These are phyloP conservation scores for Chrysoporthe deuterocubensis DNA, from an alignment of 2,329 filamentous ascomycete genomes.

Conservation along the genomic window DNA sequence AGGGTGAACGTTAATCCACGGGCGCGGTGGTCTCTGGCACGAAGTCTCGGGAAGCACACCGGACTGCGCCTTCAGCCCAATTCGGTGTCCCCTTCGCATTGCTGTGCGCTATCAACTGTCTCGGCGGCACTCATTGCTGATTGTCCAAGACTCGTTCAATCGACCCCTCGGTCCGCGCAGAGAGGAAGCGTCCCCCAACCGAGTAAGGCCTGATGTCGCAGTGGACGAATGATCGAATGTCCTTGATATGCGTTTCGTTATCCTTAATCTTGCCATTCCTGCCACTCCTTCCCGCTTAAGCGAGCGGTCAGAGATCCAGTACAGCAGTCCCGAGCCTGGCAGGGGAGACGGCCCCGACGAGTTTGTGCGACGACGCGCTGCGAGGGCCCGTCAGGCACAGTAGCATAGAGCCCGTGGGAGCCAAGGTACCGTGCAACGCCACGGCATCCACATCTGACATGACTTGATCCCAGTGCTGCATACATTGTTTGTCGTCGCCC, in stretches of 20 bases:
- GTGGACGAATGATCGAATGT: background rate
- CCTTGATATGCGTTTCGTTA: background rate
- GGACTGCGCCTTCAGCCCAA: slow-evolving; percentile 1
- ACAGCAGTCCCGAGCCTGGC: background rate
- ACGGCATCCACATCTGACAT: background rate
- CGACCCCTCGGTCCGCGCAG: background rate
- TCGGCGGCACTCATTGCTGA: slow-evolving; percentile 1
- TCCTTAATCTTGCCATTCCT: background rate
- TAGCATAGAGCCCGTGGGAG: background rate
- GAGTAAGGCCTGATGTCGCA: background rate
- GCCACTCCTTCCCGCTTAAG: background rate
- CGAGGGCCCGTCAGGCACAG: background rate
- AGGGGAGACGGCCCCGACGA: background rate
- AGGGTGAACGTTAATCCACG: background rate
- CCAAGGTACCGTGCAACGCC: background rate
- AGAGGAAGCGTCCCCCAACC: background rate
- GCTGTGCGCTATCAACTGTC: background rate
- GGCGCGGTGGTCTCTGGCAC: background rate
- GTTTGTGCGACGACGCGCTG: background rate
- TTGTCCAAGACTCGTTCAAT: background rate
- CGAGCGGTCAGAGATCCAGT: background rate
- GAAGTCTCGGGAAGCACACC: background rate
- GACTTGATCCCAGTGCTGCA: background rate
- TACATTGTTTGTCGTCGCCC: background rate
- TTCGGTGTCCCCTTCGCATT: background rate